Evolutionary conservation across 345 rosid genomes (phyloP).

Genomic region (Salix arbutifolia): DNA sequence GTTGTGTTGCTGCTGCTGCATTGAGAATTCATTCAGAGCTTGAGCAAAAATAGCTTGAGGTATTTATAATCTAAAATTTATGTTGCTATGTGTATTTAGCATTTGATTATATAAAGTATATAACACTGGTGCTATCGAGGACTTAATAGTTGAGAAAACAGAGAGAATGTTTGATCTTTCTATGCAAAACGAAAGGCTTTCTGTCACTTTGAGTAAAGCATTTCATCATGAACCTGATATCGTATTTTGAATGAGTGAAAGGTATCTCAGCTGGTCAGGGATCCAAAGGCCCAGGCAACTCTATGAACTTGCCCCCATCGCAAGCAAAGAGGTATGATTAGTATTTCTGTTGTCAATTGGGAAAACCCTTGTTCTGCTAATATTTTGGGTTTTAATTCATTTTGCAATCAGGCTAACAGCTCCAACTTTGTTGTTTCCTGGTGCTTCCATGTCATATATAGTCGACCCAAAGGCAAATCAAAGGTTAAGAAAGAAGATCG

Average conservation of each 20-base stretch:
- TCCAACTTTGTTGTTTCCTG: background rate
- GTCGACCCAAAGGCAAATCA: background rate
- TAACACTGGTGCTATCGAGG: too few relatives aligned
- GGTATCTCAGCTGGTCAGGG: background rate
- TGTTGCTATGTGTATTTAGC: too few relatives aligned
- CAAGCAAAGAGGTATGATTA: background rate
- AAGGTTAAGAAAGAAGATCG: background rate
- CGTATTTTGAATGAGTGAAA: background rate
- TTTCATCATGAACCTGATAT: background rate
- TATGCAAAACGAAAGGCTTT: background rate
- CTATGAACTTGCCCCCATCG: background rate
- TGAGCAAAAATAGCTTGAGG: too few relatives aligned
- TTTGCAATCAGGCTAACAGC: constrained; percentile 5
- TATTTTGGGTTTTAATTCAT: background rate
- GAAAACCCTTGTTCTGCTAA: background rate
- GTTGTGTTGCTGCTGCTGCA: too few relatives aligned
- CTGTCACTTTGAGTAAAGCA: background rate
- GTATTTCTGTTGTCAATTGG: background rate
- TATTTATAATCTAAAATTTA: too few relatives aligned
- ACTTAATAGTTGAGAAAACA: background rate
- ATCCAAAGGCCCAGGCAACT: background rate
- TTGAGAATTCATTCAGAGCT: too few relatives aligned
- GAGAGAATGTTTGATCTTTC: background rate
- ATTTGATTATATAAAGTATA: too few relatives aligned
- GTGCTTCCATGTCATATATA: constrained; percentile 1